Conservation (phyloP, 805 yeast genomes). For the Candida quercuum region DNA sequence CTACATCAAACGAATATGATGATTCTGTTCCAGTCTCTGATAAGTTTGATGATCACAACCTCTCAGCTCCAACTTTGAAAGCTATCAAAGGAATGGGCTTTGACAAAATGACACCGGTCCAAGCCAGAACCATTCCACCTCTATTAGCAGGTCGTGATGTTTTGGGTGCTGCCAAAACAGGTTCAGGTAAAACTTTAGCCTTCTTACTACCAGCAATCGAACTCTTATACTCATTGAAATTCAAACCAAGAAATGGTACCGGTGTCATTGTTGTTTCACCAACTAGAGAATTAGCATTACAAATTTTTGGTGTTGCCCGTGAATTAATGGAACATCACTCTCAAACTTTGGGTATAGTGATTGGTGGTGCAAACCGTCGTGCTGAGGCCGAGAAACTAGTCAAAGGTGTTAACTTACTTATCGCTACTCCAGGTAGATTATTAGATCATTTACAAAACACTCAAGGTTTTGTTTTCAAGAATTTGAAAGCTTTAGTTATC, state of each 20-base stretch:
- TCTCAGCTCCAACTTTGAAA: conserved; percentile 77
- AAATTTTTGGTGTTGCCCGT: conserved; percentile 95
- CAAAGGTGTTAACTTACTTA: conserved; percentile 88
- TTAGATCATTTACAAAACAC: conserved; percentile 97
- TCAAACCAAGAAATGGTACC: conserved; percentile 97
- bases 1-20: conserved; percentile 1
- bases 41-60: conserved; percentile 44
- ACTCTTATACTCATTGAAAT: conserved; percentile 79
- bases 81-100: conserved; percentile 90
- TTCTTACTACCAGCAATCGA: conserved; percentile 95
- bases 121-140: conserved; percentile 94
- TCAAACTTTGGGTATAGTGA: conserved; percentile 93
- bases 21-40: conserved; percentile 20
- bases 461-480: conserved; percentile 87
- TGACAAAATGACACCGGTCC: conserved; percentile 87
- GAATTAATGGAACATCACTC: conserved; percentile 80
- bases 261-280: conserved; percentile 96
- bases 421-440: conserved; percentile 97
- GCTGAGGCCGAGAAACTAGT: conserved; percentile 93
- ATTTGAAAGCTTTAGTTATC: conserved; percentile 86
- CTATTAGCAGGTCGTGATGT: conserved; percentile 95
- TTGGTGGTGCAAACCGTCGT: conserved; percentile 97
- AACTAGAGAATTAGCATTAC: conserved; percentile 95
- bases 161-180: conserved; percentile 99
- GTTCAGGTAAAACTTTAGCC: conserved; percentile 97